Percentiles rank a stretch among this genome's conserved stretches.
phyloP scores from a whole-genome alignment of 768 basidiomycete genomes.

The Flagelloscypha sp. region DNA sequence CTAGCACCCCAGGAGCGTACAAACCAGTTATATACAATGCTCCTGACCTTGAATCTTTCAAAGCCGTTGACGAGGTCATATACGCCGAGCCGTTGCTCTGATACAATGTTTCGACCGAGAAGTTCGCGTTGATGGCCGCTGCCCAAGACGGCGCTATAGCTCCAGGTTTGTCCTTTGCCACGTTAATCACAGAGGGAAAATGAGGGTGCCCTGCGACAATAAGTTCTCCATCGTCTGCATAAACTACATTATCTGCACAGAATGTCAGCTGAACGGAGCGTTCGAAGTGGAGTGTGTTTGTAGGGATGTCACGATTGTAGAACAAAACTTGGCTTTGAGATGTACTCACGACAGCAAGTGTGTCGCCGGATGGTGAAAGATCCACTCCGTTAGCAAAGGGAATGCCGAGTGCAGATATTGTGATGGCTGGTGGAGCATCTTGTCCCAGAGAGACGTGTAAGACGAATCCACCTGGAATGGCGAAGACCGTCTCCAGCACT shows the following conservation, averaged over 20 bases:
- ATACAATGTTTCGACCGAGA: slow-evolving; percentile 50
- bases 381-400: slow-evolving; percentile 67
- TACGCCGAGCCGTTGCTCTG: slow-evolving; percentile 65
- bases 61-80: slow-evolving; percentile 41
- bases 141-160: slow-evolving; percentile 52
- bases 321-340: slow-evolving; percentile 38
- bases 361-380: slow-evolving; percentile 38
- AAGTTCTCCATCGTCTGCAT: slow-evolving; percentile 37
- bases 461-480: slow-evolving; percentile 52
- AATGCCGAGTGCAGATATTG: slow-evolving; percentile 37
- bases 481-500: slow-evolving; percentile 45
- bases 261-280: slow-evolving; percentile 46
- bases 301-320: slow-evolving; percentile 40
- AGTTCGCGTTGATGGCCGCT: slow-evolving; percentile 30
- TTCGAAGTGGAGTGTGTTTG: slow-evolving; percentile 32
- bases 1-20: slow-evolving; percentile 47
- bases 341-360: slow-evolving; percentile 53
- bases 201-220: slow-evolving; percentile 62
- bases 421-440: slow-evolving; percentile 11
- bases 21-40: slow-evolving; percentile 48
- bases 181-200: slow-evolving; percentile 40
- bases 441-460: slow-evolving; percentile 42
- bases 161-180: slow-evolving; percentile 36
- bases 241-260: slow-evolving; percentile 53
- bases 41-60: slow-evolving; percentile 43